Base-by-base conservation (phyloP, 208 protist genomes). In the Strigomonas oncopelti region DNA sequence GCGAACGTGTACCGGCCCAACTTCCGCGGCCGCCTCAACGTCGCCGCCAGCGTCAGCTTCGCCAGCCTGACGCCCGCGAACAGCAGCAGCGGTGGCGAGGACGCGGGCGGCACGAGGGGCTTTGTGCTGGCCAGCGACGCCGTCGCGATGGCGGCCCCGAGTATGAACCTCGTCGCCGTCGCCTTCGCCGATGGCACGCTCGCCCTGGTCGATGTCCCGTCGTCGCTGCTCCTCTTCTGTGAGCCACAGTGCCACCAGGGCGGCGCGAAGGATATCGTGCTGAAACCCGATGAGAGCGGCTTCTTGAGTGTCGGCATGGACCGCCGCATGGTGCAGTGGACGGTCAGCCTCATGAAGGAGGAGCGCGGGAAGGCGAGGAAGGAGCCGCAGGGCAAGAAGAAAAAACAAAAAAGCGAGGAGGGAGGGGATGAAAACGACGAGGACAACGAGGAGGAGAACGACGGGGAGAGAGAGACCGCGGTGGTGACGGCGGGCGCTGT, bases 231-330 rank as follows among this genome's bases (percentile, higher is more conserved):
- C n/a, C 67, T 99, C 2, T 87, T 97, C 38, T 74, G 96, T 45
- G 83, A 89, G 52, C 82, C 98, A 11, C 57, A 64, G 34, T 90
- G 95, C 14, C 91, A 96, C 72, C 73, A 85, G 36, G 91, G 91
- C 29, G 91, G 85, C 18, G 89, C 94, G 8, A 85, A 86, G 71
- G 70, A 84, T 64, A 66, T 94, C 1, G 63, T 58, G 0, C 72
- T 65, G 68, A 72, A 69, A 52, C 75, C 80, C 0, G 85, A 94
- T 56, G 61, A 67, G 20, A 77, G 78, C 46, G 91, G 87, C 58
- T 92, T 96, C 60, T 55, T 91, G 45, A 84, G 83, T 13, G 72
- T 91, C 72, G 91, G 91, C 22, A 80, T 75, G 13, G 91, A 96
- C 61, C 85, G 88, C n/a, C 88, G 88, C 3, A 67, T 96, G 32